Conservation (phyloP, 768 basidiomycete species). For the Pisolithus albus region DNA sequence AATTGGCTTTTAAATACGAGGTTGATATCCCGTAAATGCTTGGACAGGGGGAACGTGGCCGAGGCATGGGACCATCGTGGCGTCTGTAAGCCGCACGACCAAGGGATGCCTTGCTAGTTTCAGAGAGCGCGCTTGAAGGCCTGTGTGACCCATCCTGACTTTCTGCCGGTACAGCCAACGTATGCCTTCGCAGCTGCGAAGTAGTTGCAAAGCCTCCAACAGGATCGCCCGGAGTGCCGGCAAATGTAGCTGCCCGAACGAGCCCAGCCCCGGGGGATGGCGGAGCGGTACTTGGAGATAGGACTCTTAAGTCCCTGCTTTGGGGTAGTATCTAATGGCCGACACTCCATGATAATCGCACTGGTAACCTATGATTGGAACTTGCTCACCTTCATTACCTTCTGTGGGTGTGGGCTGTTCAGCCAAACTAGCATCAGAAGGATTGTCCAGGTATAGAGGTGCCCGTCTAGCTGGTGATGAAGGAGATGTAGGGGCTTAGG, state of each 20-base stretch:
- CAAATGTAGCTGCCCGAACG: constrained; percentile 8
- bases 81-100: constrained; percentile 10
- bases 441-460: constrained; percentile 1
- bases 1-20: constrained; percentile 2
- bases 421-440: background rate
- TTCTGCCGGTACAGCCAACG: constrained; percentile 5
- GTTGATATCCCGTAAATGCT: constrained; percentile 8
- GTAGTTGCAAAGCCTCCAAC: background rate
- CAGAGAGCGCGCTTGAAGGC: constrained; percentile 7
- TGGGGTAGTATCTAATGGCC: constrained; percentile 1
- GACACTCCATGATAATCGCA: background rate
- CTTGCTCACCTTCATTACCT: constrained; percentile 3
- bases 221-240: constrained; percentile 6
- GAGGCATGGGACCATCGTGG: constrained; percentile 11
- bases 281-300: background rate
- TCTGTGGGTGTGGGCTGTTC: background rate
- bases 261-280: background rate
- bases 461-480: constrained; percentile 1
- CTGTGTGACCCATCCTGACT: constrained; percentile 1
- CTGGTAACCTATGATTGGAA: background rate
- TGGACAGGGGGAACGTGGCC: constrained; percentile 9
- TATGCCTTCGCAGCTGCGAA: constrained; percentile 6
- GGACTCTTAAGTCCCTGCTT: constrained; percentile 4
- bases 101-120: constrained; percentile 2
- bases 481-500: constrained; percentile 3